Evolutionary conservation across 768 basidiomycete genomes (phyloP).

Genomic region (Rickenella mellea): DNA sequence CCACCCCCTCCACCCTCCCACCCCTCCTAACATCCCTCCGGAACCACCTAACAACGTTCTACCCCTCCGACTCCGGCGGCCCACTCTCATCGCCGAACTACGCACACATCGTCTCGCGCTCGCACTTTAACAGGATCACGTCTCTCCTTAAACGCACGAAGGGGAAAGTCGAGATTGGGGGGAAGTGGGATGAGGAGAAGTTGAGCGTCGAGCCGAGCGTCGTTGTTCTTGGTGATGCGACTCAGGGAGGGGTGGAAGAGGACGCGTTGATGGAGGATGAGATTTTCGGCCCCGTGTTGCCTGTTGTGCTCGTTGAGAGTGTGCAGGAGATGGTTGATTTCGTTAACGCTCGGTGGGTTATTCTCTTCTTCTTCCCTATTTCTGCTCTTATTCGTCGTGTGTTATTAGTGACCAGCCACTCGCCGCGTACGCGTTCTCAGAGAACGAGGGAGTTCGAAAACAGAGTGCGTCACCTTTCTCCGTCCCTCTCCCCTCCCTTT

Average conservation of each 20-base stretch:
- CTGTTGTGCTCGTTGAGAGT: conserved; percentile 48
- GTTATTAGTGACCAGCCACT: conserved; percentile 44
- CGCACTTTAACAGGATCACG: neutral
- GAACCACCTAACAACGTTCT: neutral
- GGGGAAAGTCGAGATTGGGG: conserved; percentile 19
- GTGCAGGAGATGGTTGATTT: conserved; percentile 48
- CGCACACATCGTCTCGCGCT: neutral
- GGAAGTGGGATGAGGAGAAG: conserved; percentile 11
- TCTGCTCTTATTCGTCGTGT: conserved; percentile 1
- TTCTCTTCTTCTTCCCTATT: neutral
- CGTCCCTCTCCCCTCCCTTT: conserved; percentile 1
- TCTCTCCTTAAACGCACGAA: neutral
- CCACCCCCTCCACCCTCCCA: conserved; percentile 8
- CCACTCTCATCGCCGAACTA: neutral
- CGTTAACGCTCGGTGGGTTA: conserved; percentile 38
- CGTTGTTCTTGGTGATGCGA: neutral
- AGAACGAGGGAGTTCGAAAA: conserved; percentile 25
- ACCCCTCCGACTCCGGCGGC: neutral
- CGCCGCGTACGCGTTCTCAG: conserved; percentile 56
- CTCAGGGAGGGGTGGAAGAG: no score
- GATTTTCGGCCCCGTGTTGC: conserved; percentile 64
- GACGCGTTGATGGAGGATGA: conserved; percentile 26
- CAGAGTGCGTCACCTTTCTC: conserved; percentile 11
- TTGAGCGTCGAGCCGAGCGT: conserved; percentile 9
- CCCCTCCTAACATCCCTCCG: conserved; percentile 9